These are phyloP conservation scores for Phytophthora capsici DNA, from an alignment of 352 stramenopile species.

Conservation along the genomic window DNA sequence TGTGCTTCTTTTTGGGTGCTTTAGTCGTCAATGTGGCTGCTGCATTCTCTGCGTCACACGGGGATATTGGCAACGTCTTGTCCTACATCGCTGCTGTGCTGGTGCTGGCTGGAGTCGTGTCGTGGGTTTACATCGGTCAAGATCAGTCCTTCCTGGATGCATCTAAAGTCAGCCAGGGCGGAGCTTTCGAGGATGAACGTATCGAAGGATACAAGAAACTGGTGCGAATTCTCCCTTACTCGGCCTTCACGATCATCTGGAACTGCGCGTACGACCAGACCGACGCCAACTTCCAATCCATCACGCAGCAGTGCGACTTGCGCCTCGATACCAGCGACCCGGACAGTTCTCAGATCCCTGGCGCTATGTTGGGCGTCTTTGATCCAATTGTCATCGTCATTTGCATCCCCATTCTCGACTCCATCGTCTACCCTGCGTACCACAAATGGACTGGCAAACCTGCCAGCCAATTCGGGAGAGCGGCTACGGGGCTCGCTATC, in stretches of 20 bases:
- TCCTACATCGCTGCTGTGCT: conserved; percentile 47
- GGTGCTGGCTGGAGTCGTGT: conserved; percentile 36
- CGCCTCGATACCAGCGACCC: conserved; percentile 46
- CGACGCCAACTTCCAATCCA: conserved; percentile 25
- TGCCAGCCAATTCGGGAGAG: not conserved
- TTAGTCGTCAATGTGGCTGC: conserved; percentile 57
- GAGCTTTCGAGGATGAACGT: conserved; percentile 46
- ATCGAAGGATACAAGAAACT: conserved; percentile 60
- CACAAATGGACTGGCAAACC: conserved; percentile 40
- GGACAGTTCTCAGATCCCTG: conserved; percentile 56
- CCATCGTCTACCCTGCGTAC: conserved; percentile 46
- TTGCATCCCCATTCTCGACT: conserved; percentile 47
- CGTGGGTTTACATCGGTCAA: conserved; percentile 48
- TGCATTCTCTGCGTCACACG: conserved; percentile 44
- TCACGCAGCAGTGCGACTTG: conserved; percentile 73
- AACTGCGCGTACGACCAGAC: conserved; percentile 68
- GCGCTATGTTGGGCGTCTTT: conserved; percentile 58
- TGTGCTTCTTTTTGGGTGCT: conserved; percentile 42
- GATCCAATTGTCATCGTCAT: conserved; percentile 55
- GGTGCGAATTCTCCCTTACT: conserved; percentile 55
- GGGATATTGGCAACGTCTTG: conserved; percentile 42
- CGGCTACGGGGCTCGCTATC: conserved; percentile 29
- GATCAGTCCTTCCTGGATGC: conserved; percentile 49
- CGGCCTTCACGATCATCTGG: conserved; percentile 72
- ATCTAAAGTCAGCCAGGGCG: conserved; percentile 41